A percentile compares a stretch with the other conserved stretches of the same genome.
Evolutionary conservation across 352 stramenopile genomes (phyloP).

Genomic region (Elongisporangium senticosum): DNA sequence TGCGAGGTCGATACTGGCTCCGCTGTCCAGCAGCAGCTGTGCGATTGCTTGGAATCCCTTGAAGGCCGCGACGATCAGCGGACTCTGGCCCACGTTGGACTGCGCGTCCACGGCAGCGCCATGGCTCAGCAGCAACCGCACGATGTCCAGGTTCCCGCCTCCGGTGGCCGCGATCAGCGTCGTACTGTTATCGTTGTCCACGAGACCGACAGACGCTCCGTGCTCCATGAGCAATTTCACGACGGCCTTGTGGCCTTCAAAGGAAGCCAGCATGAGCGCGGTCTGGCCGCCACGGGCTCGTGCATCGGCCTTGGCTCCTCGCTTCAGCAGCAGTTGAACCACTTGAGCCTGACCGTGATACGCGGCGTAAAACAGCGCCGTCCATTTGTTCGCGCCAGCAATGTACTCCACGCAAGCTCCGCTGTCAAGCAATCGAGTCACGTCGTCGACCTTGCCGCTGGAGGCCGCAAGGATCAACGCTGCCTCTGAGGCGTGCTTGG

Average conservation of each 20-base stretch:
- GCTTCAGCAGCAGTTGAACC: slow-evolving; percentile 12
- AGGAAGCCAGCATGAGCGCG: slow-evolving; percentile 15
- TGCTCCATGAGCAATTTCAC: slow-evolving; percentile 12
- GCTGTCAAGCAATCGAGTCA: slow-evolving; percentile 9
- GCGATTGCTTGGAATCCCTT: slow-evolving; percentile 3
- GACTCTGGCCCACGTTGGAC: slow-evolving; percentile 14
- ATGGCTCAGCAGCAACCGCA: slow-evolving; percentile 11
- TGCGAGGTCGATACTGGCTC: not conserved
- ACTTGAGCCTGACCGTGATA: slow-evolving; percentile 10
- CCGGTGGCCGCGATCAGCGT: slow-evolving; percentile 13
- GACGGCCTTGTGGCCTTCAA: slow-evolving; percentile 12
- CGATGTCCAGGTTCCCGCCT: slow-evolving; percentile 11
- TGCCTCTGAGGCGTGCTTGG: slow-evolving; percentile 12
- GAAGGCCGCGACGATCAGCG: slow-evolving; percentile 16
- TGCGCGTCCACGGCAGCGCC: slow-evolving; percentile 12
- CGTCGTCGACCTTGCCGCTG: slow-evolving; percentile 11
- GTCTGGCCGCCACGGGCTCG: slow-evolving; percentile 16
- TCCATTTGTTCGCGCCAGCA: slow-evolving; percentile 9
- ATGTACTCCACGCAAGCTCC: slow-evolving; percentile 10
- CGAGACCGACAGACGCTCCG: slow-evolving; percentile 5
- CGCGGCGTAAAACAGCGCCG: slow-evolving; percentile 13
- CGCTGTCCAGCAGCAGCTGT: not conserved
- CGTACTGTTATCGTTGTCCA: slow-evolving; percentile 9
- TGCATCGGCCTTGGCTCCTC: slow-evolving; percentile 12
- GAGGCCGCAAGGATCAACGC: slow-evolving; percentile 13